A percentile compares a stretch with the other conserved stretches of the same genome.
These are phyloP conservation scores for Sugiyamaella chiloensis DNA, from an alignment of 805 yeast genomes.

Conservation along the genomic window DNA sequence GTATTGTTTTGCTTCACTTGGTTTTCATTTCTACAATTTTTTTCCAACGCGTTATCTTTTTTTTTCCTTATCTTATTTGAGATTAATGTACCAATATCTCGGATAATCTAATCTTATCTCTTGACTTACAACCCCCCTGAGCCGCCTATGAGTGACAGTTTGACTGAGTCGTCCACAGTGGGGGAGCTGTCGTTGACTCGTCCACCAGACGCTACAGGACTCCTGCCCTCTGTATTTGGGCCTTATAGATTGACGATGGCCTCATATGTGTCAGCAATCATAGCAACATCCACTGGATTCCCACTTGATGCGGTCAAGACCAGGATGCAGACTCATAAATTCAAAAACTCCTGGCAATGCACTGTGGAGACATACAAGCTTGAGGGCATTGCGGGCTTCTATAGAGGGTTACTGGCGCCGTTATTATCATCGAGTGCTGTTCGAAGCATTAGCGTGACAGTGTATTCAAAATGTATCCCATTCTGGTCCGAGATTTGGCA, in stretches of 20 bases:
- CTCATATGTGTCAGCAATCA: constrained; percentile 61
- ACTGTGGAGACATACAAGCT: constrained; percentile 48
- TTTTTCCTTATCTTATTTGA: neutral
- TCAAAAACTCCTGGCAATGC: constrained; percentile 56
- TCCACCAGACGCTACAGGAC: neutral
- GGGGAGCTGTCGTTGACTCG: neutral
- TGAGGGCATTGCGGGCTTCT: constrained; percentile 71
- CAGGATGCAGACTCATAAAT: constrained; percentile 76
- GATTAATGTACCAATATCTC: too few relatives aligned
- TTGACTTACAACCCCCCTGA: too few relatives aligned
- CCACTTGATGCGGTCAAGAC: constrained; percentile 88
- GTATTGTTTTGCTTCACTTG: too few relatives aligned
- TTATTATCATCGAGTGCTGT: constrained; percentile 58
- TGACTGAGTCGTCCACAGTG: neutral
- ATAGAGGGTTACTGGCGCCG: constrained; percentile 69
- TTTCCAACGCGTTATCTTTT: neutral
- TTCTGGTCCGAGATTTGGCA: constrained; percentile 20
- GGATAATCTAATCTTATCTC: too few relatives aligned
- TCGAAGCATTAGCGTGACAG: constrained; percentile 61
- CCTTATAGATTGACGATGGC: constrained; percentile 52
- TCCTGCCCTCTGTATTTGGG: constrained; percentile 15
- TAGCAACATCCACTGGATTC: constrained; percentile 69
- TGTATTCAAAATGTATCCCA: constrained; percentile 56
- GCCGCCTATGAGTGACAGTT: neutral
- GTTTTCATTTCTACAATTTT: too few relatives aligned